phyloP scores from a whole-genome alignment of 495 filamentous ascomycete species.

The Emericellopsis terricola region DNA sequence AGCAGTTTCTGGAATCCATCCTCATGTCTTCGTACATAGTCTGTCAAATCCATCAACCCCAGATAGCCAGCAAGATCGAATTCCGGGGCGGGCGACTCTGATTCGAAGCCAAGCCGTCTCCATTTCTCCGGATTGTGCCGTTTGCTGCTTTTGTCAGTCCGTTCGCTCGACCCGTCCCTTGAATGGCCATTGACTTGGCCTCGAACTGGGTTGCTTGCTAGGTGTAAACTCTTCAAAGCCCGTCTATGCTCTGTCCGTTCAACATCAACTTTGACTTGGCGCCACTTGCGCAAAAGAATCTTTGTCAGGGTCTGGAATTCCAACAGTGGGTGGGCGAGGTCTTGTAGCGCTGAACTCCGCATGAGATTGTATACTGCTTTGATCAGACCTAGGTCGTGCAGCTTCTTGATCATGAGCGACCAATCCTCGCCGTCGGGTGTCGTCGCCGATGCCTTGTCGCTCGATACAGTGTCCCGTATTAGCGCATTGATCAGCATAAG shows the following conservation, averaged over 20 bases:
- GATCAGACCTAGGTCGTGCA: slow-evolving; percentile 89
- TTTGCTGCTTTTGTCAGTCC: slow-evolving; percentile 33
- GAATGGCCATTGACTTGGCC: slow-evolving; percentile 15
- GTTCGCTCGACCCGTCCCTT: slow-evolving; percentile 1
- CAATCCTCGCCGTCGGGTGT: slow-evolving; percentile 48
- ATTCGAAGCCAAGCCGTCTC: slow-evolving; percentile 81
- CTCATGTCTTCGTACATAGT: slow-evolving; percentile 80
- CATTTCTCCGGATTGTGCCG: slow-evolving; percentile 84
- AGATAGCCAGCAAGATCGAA: slow-evolving; percentile 79
- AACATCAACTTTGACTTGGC: slow-evolving; percentile 64
- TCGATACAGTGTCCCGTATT: slow-evolving; percentile 83
- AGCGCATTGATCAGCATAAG: slow-evolving; percentile 88
- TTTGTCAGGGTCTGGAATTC: slow-evolving; percentile 93
- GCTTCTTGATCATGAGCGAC: slow-evolving; percentile 82
- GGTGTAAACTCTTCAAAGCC: slow-evolving; percentile 65
- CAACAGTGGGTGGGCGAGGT: slow-evolving; percentile 78
- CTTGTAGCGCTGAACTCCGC: slow-evolving; percentile 86
- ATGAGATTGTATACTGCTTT: slow-evolving; percentile 79
- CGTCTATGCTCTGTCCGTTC: slow-evolving; percentile 79
- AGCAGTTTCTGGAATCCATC: slow-evolving; percentile 84
- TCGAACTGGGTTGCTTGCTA: slow-evolving; percentile 59
- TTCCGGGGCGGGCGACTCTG: slow-evolving; percentile 67
- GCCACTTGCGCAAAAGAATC: slow-evolving; percentile 78
- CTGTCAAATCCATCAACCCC: slow-evolving; percentile 93
- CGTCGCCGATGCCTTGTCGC: slow-evolving; percentile 28